Evolutionary conservation across 2,329 filamentous ascomycete genomes (phyloP), one percentile per base, ranked within the genome.

Genomic region (Trichoderma cornu-damae): DNA sequence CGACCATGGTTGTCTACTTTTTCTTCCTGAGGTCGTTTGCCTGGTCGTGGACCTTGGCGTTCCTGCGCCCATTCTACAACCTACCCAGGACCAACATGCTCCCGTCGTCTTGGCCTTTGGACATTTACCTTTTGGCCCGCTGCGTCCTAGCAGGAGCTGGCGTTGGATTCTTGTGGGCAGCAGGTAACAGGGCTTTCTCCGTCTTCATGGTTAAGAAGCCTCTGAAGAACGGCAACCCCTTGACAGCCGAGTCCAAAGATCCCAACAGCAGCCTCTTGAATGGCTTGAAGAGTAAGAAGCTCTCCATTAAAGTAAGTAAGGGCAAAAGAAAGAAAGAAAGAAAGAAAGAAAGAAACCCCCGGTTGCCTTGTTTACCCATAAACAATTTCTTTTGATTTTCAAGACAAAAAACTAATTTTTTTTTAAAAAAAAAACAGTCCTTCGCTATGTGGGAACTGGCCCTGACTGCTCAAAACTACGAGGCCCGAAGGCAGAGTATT

Each of bases 381-480:
- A n/a, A n/a, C n/a, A n/a, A n/a, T n/a, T n/a, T n/a, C n/a, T n/a
- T n/a, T n/a, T n/a, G n/a, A n/a, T n/a, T n/a, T n/a, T n/a, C n/a
- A n/a, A n/a, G n/a, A n/a, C n/a, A n/a, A n/a, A n/a, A n/a, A n/a
- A n/a, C n/a, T n/a, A n/a, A n/a, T n/a, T n/a, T n/a, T n/a, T n/a
- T n/a, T n/a, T n/a, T n/a, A n/a, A n/a, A n/a, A n/a, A n/a, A n/a
- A n/a, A n/a, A n/a, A 34, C 59, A 89, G 81, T 81, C 84, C 0
- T 96, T 95, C 70, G 92, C 93, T 14, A 88, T 96, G 71, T 96
- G 92, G 92, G 93, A 97, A 68, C 77, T 96, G 26, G 84, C 85
- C 28, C 79, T 89, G 57, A 96, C 96, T 64, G 86, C 89, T 35
- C 82, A 87, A 57, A 81, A 84, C 54, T 92, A 88, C 61, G 79